Base-by-base conservation (phyloP, 441 rosid species). In the Mallotus repandus region DNA sequence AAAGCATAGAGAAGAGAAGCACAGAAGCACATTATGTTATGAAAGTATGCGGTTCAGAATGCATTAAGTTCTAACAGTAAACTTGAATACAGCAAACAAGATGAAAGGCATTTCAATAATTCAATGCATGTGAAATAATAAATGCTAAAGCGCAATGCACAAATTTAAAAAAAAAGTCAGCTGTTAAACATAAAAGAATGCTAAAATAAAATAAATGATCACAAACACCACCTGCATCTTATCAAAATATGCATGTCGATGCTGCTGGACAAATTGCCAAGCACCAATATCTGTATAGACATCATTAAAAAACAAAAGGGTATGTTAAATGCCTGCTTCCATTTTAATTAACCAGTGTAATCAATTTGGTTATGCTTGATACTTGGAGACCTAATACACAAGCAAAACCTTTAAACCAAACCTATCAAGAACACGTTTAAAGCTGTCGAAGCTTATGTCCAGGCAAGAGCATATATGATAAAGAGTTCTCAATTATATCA, bases 191-290 rank as follows among this genome's bases (percentile, higher is more conserved):
- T n/a, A 18, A 16, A 29, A 19, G 14, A 19, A 21, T 50, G 8
- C 35, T 11, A 63, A 74, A 18, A 29, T 11, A 25, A 53, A 54
- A 70, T 22, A 70, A 62, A 74, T 7, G 4, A 73, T 41, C 58
- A 56, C 6, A 59, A 67, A 38, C 25, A 74, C 76, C 71, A 95
- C 98, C 97, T 95, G 97, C 97, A 95, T 93, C 83, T 83, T 85
- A 85, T 93, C 91, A 78, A 95, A 95, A 82, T 88, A 89, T 2
- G 99, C 97, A 84, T 90, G 96, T 46, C 96, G 86, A 71, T 92
- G 92, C 68, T 89, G 85, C 77, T 89, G 87, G 80, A 95, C 83
- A 76, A 86, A 84, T 80, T 89, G 86, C 98, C 96, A 95, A 75
- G 98, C 97, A 81, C 97, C 99, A 80, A 84, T 68, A 84, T 89